These are phyloP conservation scores for Podospora conica DNA, from an alignment of 495 filamentous ascomycete genomes.

Conservation along the genomic window DNA sequence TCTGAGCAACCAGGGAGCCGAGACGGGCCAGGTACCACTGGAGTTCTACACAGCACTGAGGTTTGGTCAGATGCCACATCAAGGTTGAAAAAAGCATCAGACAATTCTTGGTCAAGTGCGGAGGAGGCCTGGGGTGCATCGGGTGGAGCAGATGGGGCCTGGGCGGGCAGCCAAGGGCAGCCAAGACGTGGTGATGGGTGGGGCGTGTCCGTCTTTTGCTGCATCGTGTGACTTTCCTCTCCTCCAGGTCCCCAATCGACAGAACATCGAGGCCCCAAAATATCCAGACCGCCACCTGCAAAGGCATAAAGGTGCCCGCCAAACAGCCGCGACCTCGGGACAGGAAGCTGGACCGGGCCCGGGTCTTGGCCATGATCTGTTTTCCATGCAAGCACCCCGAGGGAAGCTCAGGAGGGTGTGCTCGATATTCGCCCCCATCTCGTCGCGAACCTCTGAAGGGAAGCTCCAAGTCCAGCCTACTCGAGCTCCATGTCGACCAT, in stretches of 20 bases:
- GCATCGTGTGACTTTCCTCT: constrained; percentile 8
- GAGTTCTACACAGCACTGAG: too few relatives aligned
- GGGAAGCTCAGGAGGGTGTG: background rate
- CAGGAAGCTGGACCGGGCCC: background rate
- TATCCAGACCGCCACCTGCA: background rate
- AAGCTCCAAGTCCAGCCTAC: background rate
- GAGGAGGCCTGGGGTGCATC: constrained; percentile 10
- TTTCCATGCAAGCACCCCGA: background rate
- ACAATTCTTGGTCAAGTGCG: background rate
- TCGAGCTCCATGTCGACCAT: background rate
- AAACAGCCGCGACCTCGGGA: background rate
- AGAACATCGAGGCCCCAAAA: background rate
- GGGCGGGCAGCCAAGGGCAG: constrained; percentile 1
- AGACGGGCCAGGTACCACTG: background rate
- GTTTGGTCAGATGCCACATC: constrained; percentile 4
- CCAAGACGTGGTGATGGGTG: background rate
- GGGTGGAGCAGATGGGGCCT: background rate
- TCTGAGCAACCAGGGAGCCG: background rate
- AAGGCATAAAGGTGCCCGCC: background rate
- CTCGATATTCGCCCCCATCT: background rate
- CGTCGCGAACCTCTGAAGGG: background rate
- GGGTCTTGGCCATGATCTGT: background rate
- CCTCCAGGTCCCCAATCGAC: background rate
- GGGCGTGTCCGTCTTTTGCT: background rate
- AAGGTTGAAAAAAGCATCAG: constrained; percentile 2